phyloP scores from a whole-genome alignment of 2,329 filamentous ascomycete genomes.

The Diaporthe citri region DNA sequence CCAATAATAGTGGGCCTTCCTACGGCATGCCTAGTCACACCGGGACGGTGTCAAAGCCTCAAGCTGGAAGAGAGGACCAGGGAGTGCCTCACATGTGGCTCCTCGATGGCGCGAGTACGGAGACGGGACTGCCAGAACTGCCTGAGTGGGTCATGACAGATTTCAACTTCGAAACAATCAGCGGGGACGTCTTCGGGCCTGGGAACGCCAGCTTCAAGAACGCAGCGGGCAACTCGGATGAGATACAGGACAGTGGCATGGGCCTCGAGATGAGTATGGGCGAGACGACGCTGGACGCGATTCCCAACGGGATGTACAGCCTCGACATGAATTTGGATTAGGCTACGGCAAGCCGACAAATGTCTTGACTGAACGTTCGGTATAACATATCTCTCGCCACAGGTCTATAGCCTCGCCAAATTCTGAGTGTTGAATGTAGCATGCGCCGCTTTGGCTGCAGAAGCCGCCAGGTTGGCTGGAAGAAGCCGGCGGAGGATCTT shows the following conservation, averaged over 20 bases:
- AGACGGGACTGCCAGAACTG: not conserved
- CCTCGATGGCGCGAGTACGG: not conserved
- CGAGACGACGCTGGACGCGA: conserved; percentile 19
- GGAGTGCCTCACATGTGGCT: conserved; percentile 1
- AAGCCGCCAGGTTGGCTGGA: conserved; percentile 7
- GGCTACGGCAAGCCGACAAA: not conserved
- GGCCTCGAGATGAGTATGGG: conserved; percentile 23
- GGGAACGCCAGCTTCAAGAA: not conserved
- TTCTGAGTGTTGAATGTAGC: not conserved
- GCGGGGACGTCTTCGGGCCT: not conserved
- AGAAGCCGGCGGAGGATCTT: conserved; percentile 37
- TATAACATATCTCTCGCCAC: not conserved
- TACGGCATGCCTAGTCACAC: not conserved
- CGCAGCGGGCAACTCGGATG: not conserved
- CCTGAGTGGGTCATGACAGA: conserved; percentile 37
- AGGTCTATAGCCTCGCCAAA: not conserved
- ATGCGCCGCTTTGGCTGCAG: not conserved
- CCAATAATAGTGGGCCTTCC: not conserved
- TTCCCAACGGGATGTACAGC: conserved; percentile 30
- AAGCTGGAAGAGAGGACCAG: not conserved
- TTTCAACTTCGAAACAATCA: conserved; percentile 36
- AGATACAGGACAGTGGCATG: not conserved
- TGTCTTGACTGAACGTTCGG: not conserved
- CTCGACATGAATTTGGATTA: conserved; percentile 32
- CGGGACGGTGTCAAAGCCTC: not conserved